Evolutionary conservation across 495 filamentous ascomycete genomes (phyloP), one percentile per base, ranked within the genome.

Genomic region (Hyaloscypha finlandica): DNA sequence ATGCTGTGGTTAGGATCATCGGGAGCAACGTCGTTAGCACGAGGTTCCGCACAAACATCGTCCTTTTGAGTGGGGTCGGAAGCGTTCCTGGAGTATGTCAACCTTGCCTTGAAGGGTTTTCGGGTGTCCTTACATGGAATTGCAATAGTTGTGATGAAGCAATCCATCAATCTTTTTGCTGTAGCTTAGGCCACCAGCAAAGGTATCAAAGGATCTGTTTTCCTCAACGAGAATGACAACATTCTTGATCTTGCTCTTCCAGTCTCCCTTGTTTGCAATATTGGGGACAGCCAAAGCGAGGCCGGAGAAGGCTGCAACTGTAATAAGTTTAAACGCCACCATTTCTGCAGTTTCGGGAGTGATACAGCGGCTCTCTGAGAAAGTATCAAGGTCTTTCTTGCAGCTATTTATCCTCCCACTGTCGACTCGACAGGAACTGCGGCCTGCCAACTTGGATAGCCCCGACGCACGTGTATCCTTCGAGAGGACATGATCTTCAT

Each of bases 1-100:
- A 85, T 76, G 32, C 77, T 74, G 71, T 85, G 83, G 67, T 81
- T 78, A 16, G 83, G 82, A 70, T 85, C 82, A 69, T 85, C 76
- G 9, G 75, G 52, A 20, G 80, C 72, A 0, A 79, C 79, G 69
- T 85, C 78, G 65, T 75, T 80, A 72, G 78, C 77, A 61, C 76
- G 76, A 35, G 76, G 75, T 3, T 66, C 69, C n/a, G 76, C 78
- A 72, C 81, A 84, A 39, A 75, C 76, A 53, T 71, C 63, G 31
- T 78, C 79, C 29, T 70, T 33, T 29, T 65, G 67, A 8, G 74
- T 72, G 4, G 77, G 68, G 61, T 84, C 73, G 45, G 71, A 80
- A 31, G 81, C 57, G 66, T 83, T 79, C 68, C 78, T 77, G 54
- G 48, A 37, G 32, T 59, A 48, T 20, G 48, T 64, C 37, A 62